Evolutionary conservation across 805 yeast species (phyloP), one percentile per base, ranked within the genome.

Genomic region (Metschnikowia lochheadii): DNA sequence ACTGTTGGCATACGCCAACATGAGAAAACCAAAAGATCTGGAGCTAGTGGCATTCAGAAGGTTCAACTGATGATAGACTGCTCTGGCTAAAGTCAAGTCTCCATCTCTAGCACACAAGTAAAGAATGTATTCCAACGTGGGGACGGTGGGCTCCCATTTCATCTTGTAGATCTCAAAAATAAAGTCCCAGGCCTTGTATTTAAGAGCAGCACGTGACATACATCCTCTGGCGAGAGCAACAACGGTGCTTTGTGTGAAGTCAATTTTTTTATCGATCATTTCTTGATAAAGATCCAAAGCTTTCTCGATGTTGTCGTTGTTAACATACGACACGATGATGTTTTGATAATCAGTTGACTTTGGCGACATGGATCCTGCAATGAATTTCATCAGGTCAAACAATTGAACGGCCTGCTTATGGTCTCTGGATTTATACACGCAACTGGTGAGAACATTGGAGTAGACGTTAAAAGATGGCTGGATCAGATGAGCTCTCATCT

Each of bases 301-400:
- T 56, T 79, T 83, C 52, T 89, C 91, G 13, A 87, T 72, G 49
- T 87, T 80, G 44, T 80, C 75, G 49, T 80, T 76, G 54, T 79
- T 78, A 3, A 84, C 80, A 54, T 87, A 82, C 6, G 88, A 72
- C 10, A 82, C 75, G 11, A 92, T 79, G 73, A 90, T 80, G 5
- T 86, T 79, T 51, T 84, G 82, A 65, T 90, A 94, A 1, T 90
- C 80, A 15, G 69, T 66, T 0, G 80, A 60, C 44, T 83, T 86
- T 0, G 98, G 97, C 45, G 80, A 77, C 14, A 90, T 81, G 26
- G 73, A 70, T 4, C 73, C 61, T 0, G 94, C 82, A 56, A 85
- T 65, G 63, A 88, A 92, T 63, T 89, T 92, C 90, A 94, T 83
- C 54, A 89, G 81, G 56, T 85, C 89, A 67, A 94, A 94, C 2